phyloP scores from a whole-genome alignment of 1,139 yeast species.

The Lodderomyces margitis region DNA sequence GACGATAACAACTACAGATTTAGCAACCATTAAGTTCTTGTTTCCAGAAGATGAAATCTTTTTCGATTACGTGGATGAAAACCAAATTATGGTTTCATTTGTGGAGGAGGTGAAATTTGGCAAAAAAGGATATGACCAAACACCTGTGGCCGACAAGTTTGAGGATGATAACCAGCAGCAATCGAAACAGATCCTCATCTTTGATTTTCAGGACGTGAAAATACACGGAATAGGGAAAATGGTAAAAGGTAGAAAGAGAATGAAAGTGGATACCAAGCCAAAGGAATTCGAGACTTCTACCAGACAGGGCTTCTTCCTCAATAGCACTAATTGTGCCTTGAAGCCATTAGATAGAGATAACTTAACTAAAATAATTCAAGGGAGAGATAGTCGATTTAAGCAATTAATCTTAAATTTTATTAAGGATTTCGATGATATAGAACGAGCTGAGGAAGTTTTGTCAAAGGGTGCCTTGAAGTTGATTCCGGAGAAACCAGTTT shows the following conservation, averaged over 20 bases:
- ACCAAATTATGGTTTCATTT: constrained; percentile 41
- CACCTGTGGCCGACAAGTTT: constrained; percentile 32
- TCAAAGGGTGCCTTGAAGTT: constrained; percentile 25
- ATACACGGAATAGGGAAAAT: constrained; percentile 39
- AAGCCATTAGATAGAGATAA: constrained; percentile 30
- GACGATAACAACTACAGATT: constrained; percentile 43
- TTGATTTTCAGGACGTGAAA: constrained; percentile 75
- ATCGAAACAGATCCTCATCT: constrained; percentile 54
- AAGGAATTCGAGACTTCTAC: constrained; percentile 11
- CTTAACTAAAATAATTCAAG: constrained; percentile 56
- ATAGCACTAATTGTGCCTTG: constrained; percentile 22
- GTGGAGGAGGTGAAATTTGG: constrained; percentile 32
- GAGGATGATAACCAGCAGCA: constrained; percentile 25
- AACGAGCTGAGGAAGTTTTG: constrained; percentile 34
- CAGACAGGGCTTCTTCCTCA: constrained; percentile 25
- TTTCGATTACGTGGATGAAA: constrained; percentile 69
- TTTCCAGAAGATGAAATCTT: constrained; percentile 68
- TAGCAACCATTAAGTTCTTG: constrained; percentile 62
- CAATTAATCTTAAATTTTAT: constrained; percentile 15
- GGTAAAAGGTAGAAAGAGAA: constrained; percentile 22
- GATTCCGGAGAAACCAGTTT: constrained; percentile 47
- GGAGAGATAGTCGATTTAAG: constrained; percentile 56
- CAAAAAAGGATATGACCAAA: constrained; percentile 45
- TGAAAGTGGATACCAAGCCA: constrained; percentile 10
- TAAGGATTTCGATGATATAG: constrained; percentile 14